Percentiles rank a stretch among this genome's conserved stretches.
Evolutionary conservation across 768 basidiomycete genomes (phyloP).

Genomic region (Suillus americanus): DNA sequence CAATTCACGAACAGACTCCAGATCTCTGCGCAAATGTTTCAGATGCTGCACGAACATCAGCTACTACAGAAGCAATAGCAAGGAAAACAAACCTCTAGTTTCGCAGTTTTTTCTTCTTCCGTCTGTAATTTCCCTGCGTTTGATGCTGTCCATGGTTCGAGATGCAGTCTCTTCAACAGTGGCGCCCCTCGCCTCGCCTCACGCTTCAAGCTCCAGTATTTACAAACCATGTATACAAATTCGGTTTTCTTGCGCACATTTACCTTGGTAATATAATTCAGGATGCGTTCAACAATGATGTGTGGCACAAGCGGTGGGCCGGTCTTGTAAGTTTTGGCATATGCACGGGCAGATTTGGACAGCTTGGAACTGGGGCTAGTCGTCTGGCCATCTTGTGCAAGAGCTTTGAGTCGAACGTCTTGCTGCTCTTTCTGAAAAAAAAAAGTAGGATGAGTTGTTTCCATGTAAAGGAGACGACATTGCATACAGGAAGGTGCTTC

Average conservation of each 20-base stretch:
- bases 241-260: slow-evolving; percentile 72
- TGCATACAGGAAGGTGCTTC: slow-evolving; percentile 82
- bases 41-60: slow-evolving; percentile 41
- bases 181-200: slow-evolving; percentile 94
- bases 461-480: neutral
- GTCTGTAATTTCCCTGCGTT: slow-evolving; percentile 62
- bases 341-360: slow-evolving; percentile 84
- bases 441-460: neutral
- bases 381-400: slow-evolving; percentile 43
- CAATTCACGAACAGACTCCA: slow-evolving; percentile 69
- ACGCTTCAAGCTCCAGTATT: slow-evolving; percentile 97
- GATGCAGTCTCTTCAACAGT: slow-evolving; percentile 85
- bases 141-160: slow-evolving; percentile 96
- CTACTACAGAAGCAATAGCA: neutral
- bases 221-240: slow-evolving; percentile 75
- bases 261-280: slow-evolving; percentile 71
- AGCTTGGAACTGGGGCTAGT: slow-evolving; percentile 42
- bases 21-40: slow-evolving; percentile 67
- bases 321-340: slow-evolving; percentile 88
- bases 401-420: slow-evolving; percentile 57
- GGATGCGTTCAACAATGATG: slow-evolving; percentile 77
- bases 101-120: slow-evolving; percentile 80
- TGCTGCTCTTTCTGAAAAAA: slow-evolving; percentile 62
- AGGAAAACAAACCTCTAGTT: slow-evolving; percentile 64
- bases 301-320: slow-evolving; percentile 91